These are phyloP conservation scores for Solanum habrochaites DNA, from an alignment of 257 asterid genomes.

Conservation along the genomic window DNA sequence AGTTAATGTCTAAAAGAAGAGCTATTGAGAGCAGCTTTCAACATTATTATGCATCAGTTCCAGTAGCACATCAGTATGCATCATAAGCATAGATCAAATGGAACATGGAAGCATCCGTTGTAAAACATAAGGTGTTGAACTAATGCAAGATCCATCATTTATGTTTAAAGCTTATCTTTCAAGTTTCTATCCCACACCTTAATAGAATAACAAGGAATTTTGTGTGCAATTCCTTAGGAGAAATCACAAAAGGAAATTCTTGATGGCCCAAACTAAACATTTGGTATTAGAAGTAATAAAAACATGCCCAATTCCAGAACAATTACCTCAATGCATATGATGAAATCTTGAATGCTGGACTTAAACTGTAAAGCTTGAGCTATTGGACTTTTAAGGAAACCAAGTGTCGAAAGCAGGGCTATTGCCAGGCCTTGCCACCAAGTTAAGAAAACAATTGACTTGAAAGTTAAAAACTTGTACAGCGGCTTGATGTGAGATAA, in stretches of 20 bases:
- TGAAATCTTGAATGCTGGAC: conserved; percentile 84
- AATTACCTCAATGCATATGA: conserved; percentile 95
- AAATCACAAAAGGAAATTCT: background rate
- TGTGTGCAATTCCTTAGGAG: background rate
- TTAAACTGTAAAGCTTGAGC: conserved; percentile 85
- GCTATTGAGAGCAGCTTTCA: background rate
- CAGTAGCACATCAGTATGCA: background rate
- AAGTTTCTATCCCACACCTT: background rate
- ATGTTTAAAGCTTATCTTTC: background rate
- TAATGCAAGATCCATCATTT: background rate
- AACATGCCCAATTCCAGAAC: conserved; percentile 1
- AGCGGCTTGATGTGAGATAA: conserved; percentile 89
- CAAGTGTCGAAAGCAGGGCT: conserved; percentile 69
- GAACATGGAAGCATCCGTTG: background rate
- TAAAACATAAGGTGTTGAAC: background rate
- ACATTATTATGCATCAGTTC: background rate
- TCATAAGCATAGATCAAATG: background rate
- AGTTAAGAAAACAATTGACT: conserved; percentile 94
- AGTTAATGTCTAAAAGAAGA: background rate
- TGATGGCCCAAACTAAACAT: background rate
- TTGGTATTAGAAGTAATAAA: background rate
- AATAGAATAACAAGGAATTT: background rate
- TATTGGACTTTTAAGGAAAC: conserved; percentile 72
- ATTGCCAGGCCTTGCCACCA: conserved; percentile 99
- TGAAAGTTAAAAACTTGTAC: conserved; percentile 85